Evolutionary conservation across 2,329 filamentous ascomycete species (phyloP).

Genomic region (Pseudogymnoascus sp.): DNA sequence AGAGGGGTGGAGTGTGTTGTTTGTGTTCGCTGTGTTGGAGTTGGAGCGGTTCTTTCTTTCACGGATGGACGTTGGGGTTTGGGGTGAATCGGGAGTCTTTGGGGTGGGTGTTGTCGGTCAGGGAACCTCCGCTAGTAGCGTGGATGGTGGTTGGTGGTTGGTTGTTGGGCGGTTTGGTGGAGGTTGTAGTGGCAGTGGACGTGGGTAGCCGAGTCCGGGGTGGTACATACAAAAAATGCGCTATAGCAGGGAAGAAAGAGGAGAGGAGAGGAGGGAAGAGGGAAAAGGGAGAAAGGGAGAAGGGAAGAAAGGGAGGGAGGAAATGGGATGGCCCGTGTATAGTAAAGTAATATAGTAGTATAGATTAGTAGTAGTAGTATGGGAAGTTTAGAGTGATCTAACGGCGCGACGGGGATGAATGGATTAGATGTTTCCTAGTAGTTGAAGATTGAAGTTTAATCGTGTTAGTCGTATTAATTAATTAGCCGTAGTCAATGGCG

Average conservation of each 20-base stretch:
- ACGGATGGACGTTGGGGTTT: neutral
- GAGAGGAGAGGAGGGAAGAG: neutral
- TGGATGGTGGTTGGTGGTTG: neutral
- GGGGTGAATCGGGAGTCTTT: neutral
- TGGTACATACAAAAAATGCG: neutral
- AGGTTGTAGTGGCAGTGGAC: neutral
- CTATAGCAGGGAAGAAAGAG: neutral
- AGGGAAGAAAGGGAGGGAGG: neutral
- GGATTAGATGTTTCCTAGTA: neutral
- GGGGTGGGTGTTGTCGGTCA: neutral
- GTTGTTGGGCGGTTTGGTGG: neutral
- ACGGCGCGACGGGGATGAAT: too few species aligned
- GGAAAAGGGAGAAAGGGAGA: neutral
- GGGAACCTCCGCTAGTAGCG: neutral
- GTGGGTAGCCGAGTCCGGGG: neutral
- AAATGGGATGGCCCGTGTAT: neutral
- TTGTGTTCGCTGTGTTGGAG: neutral
- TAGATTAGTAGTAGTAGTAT: neutral
- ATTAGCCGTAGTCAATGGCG: neutral
- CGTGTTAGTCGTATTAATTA: neutral
- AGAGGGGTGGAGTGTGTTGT: neutral
- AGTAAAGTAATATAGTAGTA: neutral
- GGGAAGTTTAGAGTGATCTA: neutral
- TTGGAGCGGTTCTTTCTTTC: neutral
- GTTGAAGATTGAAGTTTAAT: neutral